phyloP scores from a whole-genome alignment of 352 stramenopile genomes.

The Globisporangium yorkense region DNA sequence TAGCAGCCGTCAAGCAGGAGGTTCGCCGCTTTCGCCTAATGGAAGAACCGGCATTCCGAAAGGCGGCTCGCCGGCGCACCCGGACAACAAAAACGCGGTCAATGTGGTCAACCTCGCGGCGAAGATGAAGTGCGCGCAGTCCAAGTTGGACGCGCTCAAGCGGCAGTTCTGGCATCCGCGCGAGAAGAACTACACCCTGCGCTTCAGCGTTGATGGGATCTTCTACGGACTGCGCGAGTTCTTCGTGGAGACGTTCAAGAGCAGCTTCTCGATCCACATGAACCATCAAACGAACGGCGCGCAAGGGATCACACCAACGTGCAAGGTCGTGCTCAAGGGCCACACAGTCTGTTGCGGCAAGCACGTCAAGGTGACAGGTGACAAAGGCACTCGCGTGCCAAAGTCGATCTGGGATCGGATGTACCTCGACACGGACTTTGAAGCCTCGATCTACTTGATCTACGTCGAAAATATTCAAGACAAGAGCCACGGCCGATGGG shows the following conservation, averaged over 20 bases:
- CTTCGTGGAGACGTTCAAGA: slow-evolving; percentile 54
- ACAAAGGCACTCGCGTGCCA: slow-evolving; percentile 69
- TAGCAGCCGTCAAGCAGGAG: neutral
- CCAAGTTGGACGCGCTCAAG: slow-evolving; percentile 64
- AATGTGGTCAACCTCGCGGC: slow-evolving; percentile 45
- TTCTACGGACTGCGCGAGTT: slow-evolving; percentile 76
- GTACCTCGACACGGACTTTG: slow-evolving; percentile 70
- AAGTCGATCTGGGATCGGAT: slow-evolving; percentile 78
- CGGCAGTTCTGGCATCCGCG: slow-evolving; percentile 64
- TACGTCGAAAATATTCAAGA: slow-evolving; percentile 56
- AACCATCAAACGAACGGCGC: slow-evolving; percentile 69
- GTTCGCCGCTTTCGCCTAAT: slow-evolving; percentile 5
- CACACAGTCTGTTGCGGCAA: slow-evolving; percentile 64
- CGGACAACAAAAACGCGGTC: slow-evolving; percentile 24
- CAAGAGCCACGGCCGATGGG: slow-evolving; percentile 36
- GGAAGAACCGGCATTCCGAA: neutral
- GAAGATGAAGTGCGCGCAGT: slow-evolving; percentile 58
- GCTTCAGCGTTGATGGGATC: slow-evolving; percentile 74
- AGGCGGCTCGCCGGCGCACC: neutral
- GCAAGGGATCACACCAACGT: slow-evolving; percentile 55
- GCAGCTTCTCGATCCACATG: slow-evolving; percentile 51
- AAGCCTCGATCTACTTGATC: slow-evolving; percentile 45
- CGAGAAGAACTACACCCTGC: slow-evolving; percentile 68
- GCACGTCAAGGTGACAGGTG: slow-evolving; percentile 70
- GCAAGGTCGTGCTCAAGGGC: slow-evolving; percentile 54